Percentiles rank a stretch among this genome's conserved stretches.
Evolutionary conservation across 768 basidiomycete species (phyloP).

Genomic region (Saitozyma podzolica): DNA sequence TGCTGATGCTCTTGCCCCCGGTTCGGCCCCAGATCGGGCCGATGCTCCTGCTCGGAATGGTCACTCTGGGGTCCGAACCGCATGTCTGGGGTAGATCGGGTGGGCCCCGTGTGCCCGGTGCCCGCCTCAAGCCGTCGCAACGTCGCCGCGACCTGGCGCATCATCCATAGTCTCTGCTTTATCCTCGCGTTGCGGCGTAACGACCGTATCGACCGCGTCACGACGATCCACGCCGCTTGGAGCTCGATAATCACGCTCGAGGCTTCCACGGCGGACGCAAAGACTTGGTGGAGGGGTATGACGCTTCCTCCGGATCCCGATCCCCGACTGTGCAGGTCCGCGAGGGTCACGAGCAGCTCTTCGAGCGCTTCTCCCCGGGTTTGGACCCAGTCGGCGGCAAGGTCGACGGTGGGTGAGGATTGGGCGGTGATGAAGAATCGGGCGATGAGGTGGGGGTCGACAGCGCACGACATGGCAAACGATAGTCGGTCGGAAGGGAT

Average conservation of each 20-base stretch:
- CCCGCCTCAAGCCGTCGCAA: neutral
- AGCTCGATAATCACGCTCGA: constrained; percentile 2
- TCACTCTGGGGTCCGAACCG: too few species aligned
- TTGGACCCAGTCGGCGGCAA: neutral
- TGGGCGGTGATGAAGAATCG: neutral
- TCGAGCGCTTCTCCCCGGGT: neutral
- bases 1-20: too few species aligned
- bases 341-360: neutral
- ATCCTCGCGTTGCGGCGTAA: neutral
- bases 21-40: too few species aligned
- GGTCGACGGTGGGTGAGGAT: neutral
- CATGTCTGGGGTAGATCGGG: too few species aligned
- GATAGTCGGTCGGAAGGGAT: neutral
- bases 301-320: neutral
- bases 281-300: neutral
- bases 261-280: neutral
- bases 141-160: constrained; percentile 2
- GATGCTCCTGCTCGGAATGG: too few species aligned
- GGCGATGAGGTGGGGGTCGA: neutral
- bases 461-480: neutral
- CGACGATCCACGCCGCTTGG: neutral
- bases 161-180: neutral
- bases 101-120: too few species aligned
- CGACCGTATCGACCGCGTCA: neutral
- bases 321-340: neutral